phyloP scores from a whole-genome alignment of 78 protist genomes.

The Ministeria vibrans region DNA sequence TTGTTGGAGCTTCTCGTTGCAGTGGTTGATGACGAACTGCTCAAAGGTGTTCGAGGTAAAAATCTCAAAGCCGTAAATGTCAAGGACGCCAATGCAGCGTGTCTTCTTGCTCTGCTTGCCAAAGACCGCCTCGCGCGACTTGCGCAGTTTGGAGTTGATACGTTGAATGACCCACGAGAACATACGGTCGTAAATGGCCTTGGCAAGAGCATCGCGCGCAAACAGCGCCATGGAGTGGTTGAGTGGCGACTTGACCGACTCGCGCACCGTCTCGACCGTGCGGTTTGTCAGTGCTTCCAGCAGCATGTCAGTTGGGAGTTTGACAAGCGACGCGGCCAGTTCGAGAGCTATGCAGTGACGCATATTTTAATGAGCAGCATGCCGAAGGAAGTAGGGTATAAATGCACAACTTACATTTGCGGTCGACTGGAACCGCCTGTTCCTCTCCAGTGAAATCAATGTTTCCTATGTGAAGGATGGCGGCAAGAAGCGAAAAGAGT shows the following conservation, averaged over 20 bases:
- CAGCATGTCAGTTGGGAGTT: neutral
- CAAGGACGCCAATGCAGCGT: neutral
- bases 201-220: slow-evolving; percentile 70
- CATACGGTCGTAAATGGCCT: slow-evolving; percentile 75
- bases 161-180: slow-evolving; percentile 64
- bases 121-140: neutral
- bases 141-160: neutral
- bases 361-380: too few relatives aligned
- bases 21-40: slow-evolving; percentile 86
- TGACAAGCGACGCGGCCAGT: too few relatives aligned
- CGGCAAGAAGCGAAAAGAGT: too few relatives aligned
- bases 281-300: neutral
- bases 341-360: too few relatives aligned
- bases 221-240: neutral
- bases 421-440: too few relatives aligned
- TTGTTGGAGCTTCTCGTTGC: slow-evolving; percentile 70
- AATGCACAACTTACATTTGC: too few relatives aligned
- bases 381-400: too few relatives aligned
- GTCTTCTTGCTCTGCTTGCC: too few relatives aligned
- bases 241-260: neutral
- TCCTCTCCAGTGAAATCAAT: too few relatives aligned
- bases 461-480: slow-evolving; percentile 57
- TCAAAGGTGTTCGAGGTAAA: slow-evolving; percentile 74
- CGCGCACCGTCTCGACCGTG: neutral
- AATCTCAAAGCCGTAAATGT: slow-evolving; percentile 4